Conservation (phyloP, 2,329 filamentous ascomycete genomes). For the Aphanocladium album region DNA sequence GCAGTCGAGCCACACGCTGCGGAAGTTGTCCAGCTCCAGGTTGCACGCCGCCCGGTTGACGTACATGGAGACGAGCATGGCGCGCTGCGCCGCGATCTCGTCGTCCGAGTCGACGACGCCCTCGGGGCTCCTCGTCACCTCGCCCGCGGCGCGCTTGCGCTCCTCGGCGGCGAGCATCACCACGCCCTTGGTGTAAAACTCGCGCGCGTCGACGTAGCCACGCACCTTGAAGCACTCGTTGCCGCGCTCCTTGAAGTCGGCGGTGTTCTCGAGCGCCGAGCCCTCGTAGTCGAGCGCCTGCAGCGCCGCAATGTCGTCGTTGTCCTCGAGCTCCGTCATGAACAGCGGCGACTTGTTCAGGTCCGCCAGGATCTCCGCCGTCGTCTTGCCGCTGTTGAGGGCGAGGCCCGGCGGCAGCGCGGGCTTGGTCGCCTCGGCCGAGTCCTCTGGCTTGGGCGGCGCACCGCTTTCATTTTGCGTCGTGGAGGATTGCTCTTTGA, state of each 20-base stretch:
- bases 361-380: slow-evolving; percentile 52
- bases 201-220: slow-evolving; percentile 75
- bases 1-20: slow-evolving; percentile 81
- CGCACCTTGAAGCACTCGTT: slow-evolving; percentile 79
- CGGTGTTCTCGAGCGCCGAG: slow-evolving; percentile 73
- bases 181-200: slow-evolving; percentile 89
- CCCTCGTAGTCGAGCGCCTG: slow-evolving; percentile 91
- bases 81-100: slow-evolving; percentile 54
- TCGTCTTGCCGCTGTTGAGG: slow-evolving; percentile 39
- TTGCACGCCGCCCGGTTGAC: slow-evolving; percentile 89
- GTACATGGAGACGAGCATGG: slow-evolving; percentile 69
- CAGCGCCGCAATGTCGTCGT: slow-evolving; percentile 78
- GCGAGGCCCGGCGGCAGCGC: slow-evolving; percentile 43
- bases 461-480: slow-evolving; percentile 2
- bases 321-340: slow-evolving; percentile 84
- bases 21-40: slow-evolving; percentile 82
- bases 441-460: neutral
- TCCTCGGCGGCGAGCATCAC: slow-evolving; percentile 63
- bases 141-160: slow-evolving; percentile 42
- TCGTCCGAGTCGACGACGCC: slow-evolving; percentile 41
- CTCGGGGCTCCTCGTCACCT: slow-evolving; percentile 26
- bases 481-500: neutral
- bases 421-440: slow-evolving; percentile 28
- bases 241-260: slow-evolving; percentile 84
- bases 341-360: slow-evolving; percentile 72